Base-by-base conservation (phyloP, 176 grass and related monocot species). In the Avena sativa region DNA sequence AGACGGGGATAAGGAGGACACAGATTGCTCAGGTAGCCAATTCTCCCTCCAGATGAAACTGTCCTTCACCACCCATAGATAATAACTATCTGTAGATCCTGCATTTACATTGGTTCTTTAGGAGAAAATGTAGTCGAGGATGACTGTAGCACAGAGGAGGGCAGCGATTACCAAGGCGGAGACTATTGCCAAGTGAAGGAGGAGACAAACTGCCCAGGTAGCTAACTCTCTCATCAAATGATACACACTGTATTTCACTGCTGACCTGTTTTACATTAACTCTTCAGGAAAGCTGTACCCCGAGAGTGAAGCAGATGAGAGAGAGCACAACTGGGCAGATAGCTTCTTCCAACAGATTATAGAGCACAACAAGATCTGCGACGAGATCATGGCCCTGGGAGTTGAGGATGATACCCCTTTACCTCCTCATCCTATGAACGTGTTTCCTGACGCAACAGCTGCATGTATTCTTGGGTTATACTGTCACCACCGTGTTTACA, bases 401-500 rank as follows among this genome's bases (percentile, higher is more conserved):
- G 43, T 48, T 21, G 70, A 73, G 5, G 20, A 73, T 73, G 40
- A 73, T 47, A 73, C 70, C 44, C 70, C 70, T 73, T 73, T 47
- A 11, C 70, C 71, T 9, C 43, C 69, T 23, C 50, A 11, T 77
- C 74, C 74, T 53, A 55, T 77, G 28, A 11, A 77, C 4, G 15
- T 34, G 26, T 55, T 36, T 1, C 74, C 49, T 3, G 51, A 56
- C 14, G 28, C 28, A 57, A 77, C 74, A 57, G 26, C 3, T 56
- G 52, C 52, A 1, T 77, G 74, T 12, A 7, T 57, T 13, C 70
- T 73, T 48, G 70, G 70, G 70, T 23, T 73, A 46, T 83, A 43
- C 55, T 56, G 73, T 50, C 79, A 83, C 79, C 73, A 82, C 34
- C 78, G 48, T 49, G 19, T 52, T 61, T 28, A 48, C 75, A 84